Percentiles rank a stretch among this genome's conserved stretches.
These are phyloP conservation scores for Rachicladosporium sp. DNA, from an alignment of 2,329 filamentous ascomycete species.

Conservation along the genomic window DNA sequence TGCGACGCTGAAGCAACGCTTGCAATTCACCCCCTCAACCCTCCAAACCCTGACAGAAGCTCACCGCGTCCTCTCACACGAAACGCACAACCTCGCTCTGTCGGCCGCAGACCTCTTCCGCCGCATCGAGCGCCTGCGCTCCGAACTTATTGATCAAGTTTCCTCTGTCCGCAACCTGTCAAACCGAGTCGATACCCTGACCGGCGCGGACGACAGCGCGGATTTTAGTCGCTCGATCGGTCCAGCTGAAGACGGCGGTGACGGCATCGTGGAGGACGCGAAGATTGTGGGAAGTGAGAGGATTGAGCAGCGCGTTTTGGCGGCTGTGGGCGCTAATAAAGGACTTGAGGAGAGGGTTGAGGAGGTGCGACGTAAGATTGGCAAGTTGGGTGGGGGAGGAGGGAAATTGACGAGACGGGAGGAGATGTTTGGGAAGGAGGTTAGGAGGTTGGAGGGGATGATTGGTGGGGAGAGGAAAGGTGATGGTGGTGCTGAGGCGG, in stretches of 20 bases:
- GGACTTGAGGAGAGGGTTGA: conserved; percentile 50
- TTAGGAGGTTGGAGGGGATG: conserved; percentile 31
- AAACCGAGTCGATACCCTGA: conserved; percentile 53
- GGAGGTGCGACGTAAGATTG: conserved; percentile 39
- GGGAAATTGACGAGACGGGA: conserved; percentile 47
- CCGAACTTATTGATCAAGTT: conserved; percentile 57
- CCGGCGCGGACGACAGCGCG: conserved; percentile 43
- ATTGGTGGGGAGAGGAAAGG: neutral
- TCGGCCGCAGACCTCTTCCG: conserved; percentile 64
- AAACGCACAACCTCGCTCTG: conserved; percentile 55
- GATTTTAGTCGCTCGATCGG: conserved; percentile 31
- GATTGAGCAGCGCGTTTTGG: conserved; percentile 46
- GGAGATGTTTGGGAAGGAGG: conserved; percentile 45
- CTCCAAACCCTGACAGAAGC: conserved; percentile 60
- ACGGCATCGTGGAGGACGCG: conserved; percentile 7
- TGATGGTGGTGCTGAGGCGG: conserved; percentile 13
- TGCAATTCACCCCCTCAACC: conserved; percentile 58
- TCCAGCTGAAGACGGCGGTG: conserved; percentile 1
- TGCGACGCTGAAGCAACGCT: conserved; percentile 51
- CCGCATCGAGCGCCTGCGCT: conserved; percentile 54
- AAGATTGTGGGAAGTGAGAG: conserved; percentile 26
- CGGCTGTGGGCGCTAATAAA: conserved; percentile 44
- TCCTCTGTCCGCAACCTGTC: conserved; percentile 53
- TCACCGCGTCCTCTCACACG: conserved; percentile 57
- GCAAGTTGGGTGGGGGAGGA: conserved; percentile 38